Conservation (phyloP, 768 basidiomycete genomes). For the Pleurotus ostreatus region DNA sequence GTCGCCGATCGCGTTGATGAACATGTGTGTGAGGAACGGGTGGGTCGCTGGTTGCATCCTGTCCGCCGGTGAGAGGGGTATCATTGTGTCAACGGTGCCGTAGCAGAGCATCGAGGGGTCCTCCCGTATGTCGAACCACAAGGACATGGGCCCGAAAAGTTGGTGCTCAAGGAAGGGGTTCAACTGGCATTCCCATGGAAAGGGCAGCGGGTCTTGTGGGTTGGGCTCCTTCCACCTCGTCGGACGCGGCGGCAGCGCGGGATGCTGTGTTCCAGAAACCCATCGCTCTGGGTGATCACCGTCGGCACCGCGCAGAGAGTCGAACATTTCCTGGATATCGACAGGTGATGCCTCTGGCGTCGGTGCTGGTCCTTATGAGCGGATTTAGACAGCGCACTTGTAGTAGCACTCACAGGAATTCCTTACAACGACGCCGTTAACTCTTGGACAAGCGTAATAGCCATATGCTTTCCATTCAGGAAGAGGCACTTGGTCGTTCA, state of each 20-base stretch:
- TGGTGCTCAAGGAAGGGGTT: constrained; percentile 54
- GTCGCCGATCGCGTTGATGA: constrained; percentile 48
- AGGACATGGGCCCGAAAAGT: constrained; percentile 31
- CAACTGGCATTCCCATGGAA: constrained; percentile 48
- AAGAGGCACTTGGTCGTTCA: constrained; percentile 15
- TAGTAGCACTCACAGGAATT: constrained; percentile 38
- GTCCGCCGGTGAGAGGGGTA: constrained; percentile 31
- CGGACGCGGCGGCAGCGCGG: constrained; percentile 47
- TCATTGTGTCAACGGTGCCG: constrained; percentile 22
- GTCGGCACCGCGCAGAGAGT: constrained; percentile 24
- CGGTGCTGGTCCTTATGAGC: constrained; percentile 13
- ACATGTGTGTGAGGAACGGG: constrained; percentile 56
- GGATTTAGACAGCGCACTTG: background rate
- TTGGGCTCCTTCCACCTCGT: constrained; percentile 38
- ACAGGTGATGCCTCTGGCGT: constrained; percentile 17
- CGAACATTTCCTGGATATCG: constrained; percentile 29
- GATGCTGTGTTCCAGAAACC: constrained; percentile 44
- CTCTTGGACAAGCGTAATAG: constrained; percentile 45
- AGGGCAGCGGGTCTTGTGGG: constrained; percentile 33
- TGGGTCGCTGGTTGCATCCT: constrained; percentile 59
- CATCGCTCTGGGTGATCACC: constrained; percentile 43
- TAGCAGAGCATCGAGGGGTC: constrained; percentile 21
- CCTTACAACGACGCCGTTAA: constrained; percentile 32
- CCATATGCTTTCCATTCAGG: constrained; percentile 54
- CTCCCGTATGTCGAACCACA: constrained; percentile 46